Percentiles rank a stretch among this genome's conserved stretches.
phyloP scores from a whole-genome alignment of 805 yeast genomes.

The Metschnikowia noctiluminum region DNA sequence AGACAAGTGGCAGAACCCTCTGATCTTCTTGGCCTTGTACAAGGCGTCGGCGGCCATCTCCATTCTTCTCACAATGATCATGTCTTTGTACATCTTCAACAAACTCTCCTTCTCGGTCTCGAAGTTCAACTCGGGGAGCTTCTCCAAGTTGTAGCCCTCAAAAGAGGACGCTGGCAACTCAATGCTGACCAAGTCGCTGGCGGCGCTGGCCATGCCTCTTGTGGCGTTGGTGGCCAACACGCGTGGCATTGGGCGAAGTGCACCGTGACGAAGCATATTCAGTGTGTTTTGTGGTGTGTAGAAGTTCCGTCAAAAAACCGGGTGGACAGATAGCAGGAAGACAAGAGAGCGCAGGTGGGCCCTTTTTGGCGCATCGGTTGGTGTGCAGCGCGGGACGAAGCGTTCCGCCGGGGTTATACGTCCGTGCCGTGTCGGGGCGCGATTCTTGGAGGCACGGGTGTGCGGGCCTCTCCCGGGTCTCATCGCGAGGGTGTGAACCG shows the following conservation, averaged over 20 bases:
- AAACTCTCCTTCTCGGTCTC: constrained; percentile 78
- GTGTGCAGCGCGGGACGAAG: constrained; percentile 20
- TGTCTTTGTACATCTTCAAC: constrained; percentile 93
- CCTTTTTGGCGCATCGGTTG: constrained; percentile 6
- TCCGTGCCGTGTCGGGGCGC: constrained; percentile 10
- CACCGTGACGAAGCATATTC: constrained; percentile 19
- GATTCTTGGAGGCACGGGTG: constrained; percentile 3
- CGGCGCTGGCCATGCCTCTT: constrained; percentile 36
- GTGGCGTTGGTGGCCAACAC: constrained; percentile 20
- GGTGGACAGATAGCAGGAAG: constrained; percentile 2
- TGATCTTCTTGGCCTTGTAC: constrained; percentile 95
- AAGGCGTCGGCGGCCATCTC: constrained; percentile 99
- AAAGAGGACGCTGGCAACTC: constrained; percentile 78
- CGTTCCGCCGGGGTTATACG: constrained; percentile 23
- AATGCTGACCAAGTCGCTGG: constrained; percentile 43
- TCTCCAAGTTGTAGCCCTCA: constrained; percentile 76
- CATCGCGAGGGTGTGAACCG: no score
- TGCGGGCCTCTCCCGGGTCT: no score
- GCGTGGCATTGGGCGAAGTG: constrained; percentile 17
- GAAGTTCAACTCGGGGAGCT: constrained; percentile 62
- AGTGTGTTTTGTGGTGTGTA: constrained; percentile 2
- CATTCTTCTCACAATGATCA: constrained; percentile 92
- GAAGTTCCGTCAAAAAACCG: constrained; percentile 2
- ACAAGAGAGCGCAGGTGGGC: constrained; percentile 4
- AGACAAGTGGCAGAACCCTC: constrained; percentile 98